phyloP scores from a whole-genome alignment of 2,329 filamentous ascomycete species.

The Huntiella moniliformis region DNA sequence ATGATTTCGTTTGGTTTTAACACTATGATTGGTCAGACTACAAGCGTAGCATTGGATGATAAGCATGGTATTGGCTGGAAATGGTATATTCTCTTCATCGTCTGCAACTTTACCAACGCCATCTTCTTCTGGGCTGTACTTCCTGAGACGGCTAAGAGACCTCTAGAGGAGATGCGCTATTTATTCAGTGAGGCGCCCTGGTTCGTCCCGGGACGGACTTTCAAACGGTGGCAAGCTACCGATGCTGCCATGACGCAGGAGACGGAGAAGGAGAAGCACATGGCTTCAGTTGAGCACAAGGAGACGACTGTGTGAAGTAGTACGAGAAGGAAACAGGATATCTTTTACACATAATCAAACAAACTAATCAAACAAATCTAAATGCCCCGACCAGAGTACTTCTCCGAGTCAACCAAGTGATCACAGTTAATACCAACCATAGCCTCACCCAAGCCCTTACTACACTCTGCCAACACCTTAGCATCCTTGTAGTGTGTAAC shows the following conservation, averaged over 20 bases:
- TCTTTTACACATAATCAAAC: not conserved
- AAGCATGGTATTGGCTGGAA: constrained; percentile 25
- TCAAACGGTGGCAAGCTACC: not conserved
- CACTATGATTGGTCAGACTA: constrained; percentile 50
- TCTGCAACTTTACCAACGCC: constrained; percentile 38
- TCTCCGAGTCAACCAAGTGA: constrained; percentile 59
- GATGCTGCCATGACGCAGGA: not conserved
- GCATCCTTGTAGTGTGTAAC: constrained; percentile 80
- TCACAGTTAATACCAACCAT: constrained; percentile 92
- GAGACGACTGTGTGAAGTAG: not conserved
- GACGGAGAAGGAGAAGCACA: not conserved
- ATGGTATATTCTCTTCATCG: constrained; percentile 29
- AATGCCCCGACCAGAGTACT: constrained; percentile 73
- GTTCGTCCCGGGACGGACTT: constrained; percentile 38
- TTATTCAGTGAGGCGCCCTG: constrained; percentile 46
- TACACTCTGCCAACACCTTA: constrained; percentile 70
- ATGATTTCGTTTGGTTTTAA: constrained; percentile 61
- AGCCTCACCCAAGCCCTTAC: constrained; percentile 79
- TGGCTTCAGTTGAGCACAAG: not conserved
- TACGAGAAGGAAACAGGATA: not conserved
- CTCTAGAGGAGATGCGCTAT: constrained; percentile 50
- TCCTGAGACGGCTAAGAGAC: constrained; percentile 44
- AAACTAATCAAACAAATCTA: constrained; percentile 22
- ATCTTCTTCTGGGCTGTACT: constrained; percentile 42
- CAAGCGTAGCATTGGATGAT: constrained; percentile 31